These are phyloP conservation scores for Hydrangea macrophylla DNA, from an alignment of 148 eudicot species.

Conservation along the genomic window DNA sequence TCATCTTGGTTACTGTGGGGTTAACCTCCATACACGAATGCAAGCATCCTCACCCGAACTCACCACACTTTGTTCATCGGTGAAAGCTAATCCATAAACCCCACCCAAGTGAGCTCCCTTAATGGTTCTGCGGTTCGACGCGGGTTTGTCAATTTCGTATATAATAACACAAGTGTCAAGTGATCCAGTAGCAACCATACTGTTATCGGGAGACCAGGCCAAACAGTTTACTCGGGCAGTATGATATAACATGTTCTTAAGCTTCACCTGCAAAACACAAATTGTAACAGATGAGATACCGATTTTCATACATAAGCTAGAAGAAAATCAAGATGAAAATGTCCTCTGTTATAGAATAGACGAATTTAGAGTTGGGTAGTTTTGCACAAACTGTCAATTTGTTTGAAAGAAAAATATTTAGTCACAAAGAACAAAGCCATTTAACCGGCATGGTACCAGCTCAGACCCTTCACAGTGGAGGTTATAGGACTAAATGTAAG, in stretches of 20 bases:
- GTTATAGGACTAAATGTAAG: background rate
- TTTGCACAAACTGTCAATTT: background rate
- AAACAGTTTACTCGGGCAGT: slow-evolving; percentile 83
- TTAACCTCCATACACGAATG: slow-evolving; percentile 70
- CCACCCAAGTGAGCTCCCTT: slow-evolving; percentile 93
- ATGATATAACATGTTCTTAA: slow-evolving; percentile 87
- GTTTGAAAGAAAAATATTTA: background rate
- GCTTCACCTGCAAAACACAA: slow-evolving; percentile 65
- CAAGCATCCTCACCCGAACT: slow-evolving; percentile 97
- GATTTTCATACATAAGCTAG: background rate
- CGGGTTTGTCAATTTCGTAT: slow-evolving; percentile 71
- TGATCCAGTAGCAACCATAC: slow-evolving; percentile 85
- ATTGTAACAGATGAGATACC: background rate
- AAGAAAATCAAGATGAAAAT: background rate
- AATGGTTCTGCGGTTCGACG: slow-evolving; percentile 70
- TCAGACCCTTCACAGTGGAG: background rate
- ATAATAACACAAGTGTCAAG: slow-evolving; percentile 81
- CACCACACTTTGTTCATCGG: slow-evolving; percentile 56
- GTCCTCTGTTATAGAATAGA: background rate
- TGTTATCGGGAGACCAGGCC: slow-evolving; percentile 86
- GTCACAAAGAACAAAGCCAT: background rate
- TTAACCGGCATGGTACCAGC: background rate
- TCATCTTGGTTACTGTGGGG: slow-evolving; percentile 36
- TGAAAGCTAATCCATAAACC: slow-evolving; percentile 75
- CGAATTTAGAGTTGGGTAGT: background rate